phyloP scores from a whole-genome alignment of 2,329 filamentous ascomycete species.

The Drechslerella coelobrocha region DNA sequence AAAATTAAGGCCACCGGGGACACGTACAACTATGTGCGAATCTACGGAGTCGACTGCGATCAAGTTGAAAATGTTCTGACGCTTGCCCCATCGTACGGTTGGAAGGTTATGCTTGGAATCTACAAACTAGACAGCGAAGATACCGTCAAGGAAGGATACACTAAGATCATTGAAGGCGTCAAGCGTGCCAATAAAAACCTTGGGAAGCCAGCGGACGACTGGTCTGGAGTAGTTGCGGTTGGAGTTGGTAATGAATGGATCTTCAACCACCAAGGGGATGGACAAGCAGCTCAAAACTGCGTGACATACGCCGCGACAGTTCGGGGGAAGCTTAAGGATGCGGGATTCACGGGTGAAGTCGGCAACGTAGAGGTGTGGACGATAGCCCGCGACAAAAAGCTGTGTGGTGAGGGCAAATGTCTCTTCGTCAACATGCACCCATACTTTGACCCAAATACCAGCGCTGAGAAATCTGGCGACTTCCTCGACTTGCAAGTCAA shows the following conservation, averaged over 20 bases:
- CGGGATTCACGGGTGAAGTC: conserved; percentile 74
- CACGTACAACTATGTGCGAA: conserved; percentile 70
- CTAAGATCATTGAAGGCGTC: conserved; percentile 19
- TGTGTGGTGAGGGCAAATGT: conserved; percentile 77
- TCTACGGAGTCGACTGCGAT: conserved; percentile 81
- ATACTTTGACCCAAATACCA: conserved; percentile 75
- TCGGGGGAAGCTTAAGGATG: conserved; percentile 65
- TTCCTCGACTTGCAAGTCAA: conserved; percentile 68
- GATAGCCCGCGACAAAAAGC: conserved; percentile 53
- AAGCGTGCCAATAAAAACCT: conserved; percentile 68
- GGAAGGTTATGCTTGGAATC: conserved; percentile 77
- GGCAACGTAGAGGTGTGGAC: conserved; percentile 83
- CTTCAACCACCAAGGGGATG: conserved; percentile 67
- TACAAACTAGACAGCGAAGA: conserved; percentile 68
- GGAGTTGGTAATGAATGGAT: conserved; percentile 83
- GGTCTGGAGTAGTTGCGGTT: conserved; percentile 74
- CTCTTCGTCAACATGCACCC: conserved; percentile 82
- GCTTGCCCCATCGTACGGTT: conserved; percentile 69
- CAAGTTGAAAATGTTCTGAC: conserved; percentile 70
- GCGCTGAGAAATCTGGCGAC: conserved; percentile 68
- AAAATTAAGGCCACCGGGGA: conserved; percentile 60
- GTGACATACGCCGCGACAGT: conserved; percentile 59
- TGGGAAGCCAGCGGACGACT: conserved; percentile 68
- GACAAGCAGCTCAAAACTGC: conserved; percentile 66
- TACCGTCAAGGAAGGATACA: conserved; percentile 48